Percentiles rank a stretch among this genome's conserved stretches.
Conservation (phyloP, 805 yeast genomes). For the Pichia manshurica region DNA sequence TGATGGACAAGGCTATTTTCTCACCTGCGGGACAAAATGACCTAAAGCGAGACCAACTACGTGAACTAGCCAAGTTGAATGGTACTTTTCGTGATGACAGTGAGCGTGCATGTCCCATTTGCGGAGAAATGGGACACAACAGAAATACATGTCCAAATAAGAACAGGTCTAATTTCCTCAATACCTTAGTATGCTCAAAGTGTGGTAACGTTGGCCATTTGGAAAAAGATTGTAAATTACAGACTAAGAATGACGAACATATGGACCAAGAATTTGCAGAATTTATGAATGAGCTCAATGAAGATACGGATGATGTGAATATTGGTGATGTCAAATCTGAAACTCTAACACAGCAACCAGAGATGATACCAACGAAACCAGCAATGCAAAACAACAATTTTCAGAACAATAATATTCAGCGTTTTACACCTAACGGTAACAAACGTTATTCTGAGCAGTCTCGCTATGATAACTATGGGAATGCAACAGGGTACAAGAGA, state of each 20-base stretch:
- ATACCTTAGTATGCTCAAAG: slow-evolving; percentile 56
- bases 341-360: background rate
- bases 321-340: background rate
- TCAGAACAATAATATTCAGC: too few species aligned
- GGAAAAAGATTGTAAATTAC: slow-evolving; percentile 73
- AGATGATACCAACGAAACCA: background rate
- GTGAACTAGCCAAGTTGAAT: slow-evolving; percentile 88
- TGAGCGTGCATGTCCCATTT: slow-evolving; percentile 53
- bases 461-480: background rate
- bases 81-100: slow-evolving; percentile 82
- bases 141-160: slow-evolving; percentile 58
- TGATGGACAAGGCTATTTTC: slow-evolving; percentile 75
- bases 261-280: slow-evolving; percentile 46
- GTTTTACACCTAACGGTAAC: too few species aligned
- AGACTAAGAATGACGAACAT: slow-evolving; percentile 6
- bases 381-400: too few species aligned
- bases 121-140: slow-evolving; percentile 64
- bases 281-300: slow-evolving; percentile 45
- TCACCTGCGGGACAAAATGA: slow-evolving; percentile 94
- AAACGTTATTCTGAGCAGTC: too few species aligned
- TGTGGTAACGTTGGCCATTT: slow-evolving; percentile 86
- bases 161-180: slow-evolving; percentile 34
- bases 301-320: slow-evolving; percentile 19
- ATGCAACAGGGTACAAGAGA: background rate
- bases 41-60: slow-evolving; percentile 79